Percentiles rank a stretch among this genome's conserved stretches.
These are phyloP conservation scores for Strobilomyces echinocephalus DNA, from an alignment of 768 basidiomycete genomes.

Conservation along the genomic window DNA sequence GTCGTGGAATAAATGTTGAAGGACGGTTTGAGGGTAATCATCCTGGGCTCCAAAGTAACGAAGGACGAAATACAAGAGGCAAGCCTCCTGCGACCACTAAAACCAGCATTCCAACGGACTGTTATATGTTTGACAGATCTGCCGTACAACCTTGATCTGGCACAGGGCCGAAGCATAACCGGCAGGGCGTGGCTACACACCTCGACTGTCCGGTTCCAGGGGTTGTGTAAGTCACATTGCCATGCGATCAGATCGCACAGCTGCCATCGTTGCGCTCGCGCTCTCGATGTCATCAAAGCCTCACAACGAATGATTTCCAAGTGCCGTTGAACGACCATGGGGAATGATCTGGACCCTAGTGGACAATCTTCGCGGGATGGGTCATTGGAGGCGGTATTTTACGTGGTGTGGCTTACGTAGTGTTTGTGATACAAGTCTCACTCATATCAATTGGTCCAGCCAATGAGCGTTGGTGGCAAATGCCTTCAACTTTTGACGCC, in stretches of 20 bases:
- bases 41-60: slow-evolving; percentile 6
- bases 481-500: slow-evolving; percentile 2
- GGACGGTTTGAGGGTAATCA: slow-evolving; percentile 19
- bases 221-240: slow-evolving; percentile 5
- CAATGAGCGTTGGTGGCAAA: background rate
- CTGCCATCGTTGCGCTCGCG: background rate
- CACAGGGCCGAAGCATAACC: slow-evolving; percentile 9
- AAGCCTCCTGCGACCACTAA: background rate
- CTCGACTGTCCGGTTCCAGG: background rate
- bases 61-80: background rate
- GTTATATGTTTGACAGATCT: slow-evolving; percentile 19
- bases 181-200: slow-evolving; percentile 1
- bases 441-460: slow-evolving; percentile 1
- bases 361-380: background rate
- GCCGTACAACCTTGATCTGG: slow-evolving; percentile 25
- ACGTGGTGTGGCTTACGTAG: slow-evolving; percentile 3
- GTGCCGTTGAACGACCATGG: too few species aligned
- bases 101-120: background rate
- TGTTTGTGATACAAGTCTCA: background rate
- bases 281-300: background rate
- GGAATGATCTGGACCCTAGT: too few species aligned
- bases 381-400: background rate
- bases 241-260: slow-evolving; percentile 11
- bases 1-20: slow-evolving; percentile 10
- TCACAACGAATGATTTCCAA: background rate